Conservation (phyloP, 192 early-diverging fungal species). For the Coemansia sp. region DNA sequence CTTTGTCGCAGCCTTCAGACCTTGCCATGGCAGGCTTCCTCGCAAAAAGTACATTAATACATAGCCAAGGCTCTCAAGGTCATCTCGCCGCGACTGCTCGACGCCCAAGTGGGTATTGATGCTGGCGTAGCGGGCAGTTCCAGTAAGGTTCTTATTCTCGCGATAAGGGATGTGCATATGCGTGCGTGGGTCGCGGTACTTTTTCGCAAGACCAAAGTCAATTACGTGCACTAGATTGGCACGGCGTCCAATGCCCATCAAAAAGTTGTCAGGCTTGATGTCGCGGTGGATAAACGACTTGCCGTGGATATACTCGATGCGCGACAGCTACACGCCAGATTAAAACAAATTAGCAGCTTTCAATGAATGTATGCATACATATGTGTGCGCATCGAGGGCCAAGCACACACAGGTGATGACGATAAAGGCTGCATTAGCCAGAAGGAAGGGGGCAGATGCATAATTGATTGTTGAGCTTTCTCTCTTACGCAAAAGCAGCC, state of each 20-base stretch:
- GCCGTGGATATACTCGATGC: conserved; percentile 76
- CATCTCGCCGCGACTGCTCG: conserved; percentile 89
- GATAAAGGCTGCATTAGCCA: no score
- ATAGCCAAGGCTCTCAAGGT: conserved; percentile 86
- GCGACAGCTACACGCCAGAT: conserved; percentile 54
- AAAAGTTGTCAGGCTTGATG: conserved; percentile 90
- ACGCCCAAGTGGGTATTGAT: conserved; percentile 83
- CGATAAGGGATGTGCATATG: conserved; percentile 86
- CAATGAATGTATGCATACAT: conserved; percentile 8
- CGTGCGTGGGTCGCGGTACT: conserved; percentile 81
- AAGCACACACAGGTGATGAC: no score
- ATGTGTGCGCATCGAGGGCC: neutral
- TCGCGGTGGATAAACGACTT: conserved; percentile 91
- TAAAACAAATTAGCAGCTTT: conserved; percentile 1
- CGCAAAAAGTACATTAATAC: conserved; percentile 90
- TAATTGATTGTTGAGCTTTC: no score
- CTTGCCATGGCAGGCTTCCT: conserved; percentile 90
- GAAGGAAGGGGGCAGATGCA: no score
- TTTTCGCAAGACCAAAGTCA: conserved; percentile 89
- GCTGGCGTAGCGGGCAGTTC: conserved; percentile 88
- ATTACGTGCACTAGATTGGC: conserved; percentile 84
- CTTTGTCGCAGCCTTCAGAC: conserved; percentile 83
- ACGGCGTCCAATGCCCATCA: conserved; percentile 83
- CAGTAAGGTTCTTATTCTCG: conserved; percentile 91
- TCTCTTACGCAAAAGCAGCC: no score